These are phyloP conservation scores for Rhizophlyctis rosea DNA, from an alignment of 192 early-diverging fungal genomes.

Conservation along the genomic window DNA sequence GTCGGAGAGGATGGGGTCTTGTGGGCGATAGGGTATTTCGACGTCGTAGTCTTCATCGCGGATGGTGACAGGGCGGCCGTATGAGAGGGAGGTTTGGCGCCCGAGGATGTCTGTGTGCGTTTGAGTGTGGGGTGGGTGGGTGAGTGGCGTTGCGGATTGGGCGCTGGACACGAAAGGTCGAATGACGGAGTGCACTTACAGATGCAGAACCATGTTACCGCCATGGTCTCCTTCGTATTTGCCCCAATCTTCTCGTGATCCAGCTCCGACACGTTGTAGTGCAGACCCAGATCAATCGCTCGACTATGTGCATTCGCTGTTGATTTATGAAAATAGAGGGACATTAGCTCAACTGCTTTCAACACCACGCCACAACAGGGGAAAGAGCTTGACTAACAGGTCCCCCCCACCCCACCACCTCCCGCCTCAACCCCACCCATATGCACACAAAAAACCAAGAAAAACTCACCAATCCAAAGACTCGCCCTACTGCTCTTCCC, in stretches of 20 bases:
- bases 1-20: background rate
- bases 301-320: background rate
- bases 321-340: background rate
- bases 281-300: background rate
- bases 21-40: background rate
- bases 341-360: background rate
- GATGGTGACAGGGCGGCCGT: background rate
- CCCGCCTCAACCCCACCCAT: no score
- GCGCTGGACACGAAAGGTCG: background rate
- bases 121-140: background rate
- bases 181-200: background rate
- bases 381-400: no score
- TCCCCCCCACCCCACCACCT: no score
- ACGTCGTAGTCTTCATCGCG: background rate
- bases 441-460: no score
- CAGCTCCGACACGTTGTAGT: background rate
- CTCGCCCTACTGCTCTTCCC: background rate
- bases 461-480: background rate
- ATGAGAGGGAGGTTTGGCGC: background rate
- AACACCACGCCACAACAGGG: no score
- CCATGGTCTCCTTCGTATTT: background rate
- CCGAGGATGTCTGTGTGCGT: background rate
- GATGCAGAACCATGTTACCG: background rate
- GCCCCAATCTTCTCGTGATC: background rate
- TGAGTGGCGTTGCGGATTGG: no score